Evolutionary conservation across 2,329 filamentous ascomycete species (phyloP).

Genomic region (Stromatinia cepivora): DNA sequence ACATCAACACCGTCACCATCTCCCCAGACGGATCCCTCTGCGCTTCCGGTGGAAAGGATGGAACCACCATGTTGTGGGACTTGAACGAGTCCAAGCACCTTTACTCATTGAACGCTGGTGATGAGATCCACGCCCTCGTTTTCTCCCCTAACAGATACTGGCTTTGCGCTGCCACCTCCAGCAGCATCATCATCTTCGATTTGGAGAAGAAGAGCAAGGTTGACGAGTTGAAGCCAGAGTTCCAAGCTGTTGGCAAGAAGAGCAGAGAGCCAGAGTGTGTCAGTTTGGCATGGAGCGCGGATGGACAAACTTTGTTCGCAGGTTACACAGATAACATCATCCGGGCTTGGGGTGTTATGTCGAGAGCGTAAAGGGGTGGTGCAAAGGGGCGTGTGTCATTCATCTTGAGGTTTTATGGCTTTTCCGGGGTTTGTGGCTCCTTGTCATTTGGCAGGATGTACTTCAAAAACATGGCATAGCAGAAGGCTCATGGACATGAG

Average conservation of each 20-base stretch:
- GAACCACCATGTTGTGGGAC: constrained; percentile 99
- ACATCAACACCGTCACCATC: constrained; percentile 99
- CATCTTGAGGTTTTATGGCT: constrained; percentile 38
- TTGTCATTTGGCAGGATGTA: constrained; percentile 40
- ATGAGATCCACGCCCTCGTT: constrained; percentile 99
- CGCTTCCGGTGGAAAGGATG: constrained; percentile 98
- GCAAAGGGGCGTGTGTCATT: constrained; percentile 36
- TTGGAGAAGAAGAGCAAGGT: constrained; percentile 99
- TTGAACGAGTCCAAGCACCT: constrained; percentile 99
- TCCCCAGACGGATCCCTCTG: constrained; percentile 98
- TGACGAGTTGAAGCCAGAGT: constrained; percentile 99
- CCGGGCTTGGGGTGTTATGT: constrained; percentile 97
- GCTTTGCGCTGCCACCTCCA: constrained; percentile 97
- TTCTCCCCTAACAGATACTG: constrained; percentile 99
- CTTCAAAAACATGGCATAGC: constrained; percentile 40
- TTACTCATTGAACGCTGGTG: constrained; percentile 98
- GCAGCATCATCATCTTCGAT: constrained; percentile 99
- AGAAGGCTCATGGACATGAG: constrained; percentile 40
- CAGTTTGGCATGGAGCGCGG: constrained; percentile 93
- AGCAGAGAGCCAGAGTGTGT: constrained; percentile 98
- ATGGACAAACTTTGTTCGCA: constrained; percentile 98
- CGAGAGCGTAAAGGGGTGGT: constrained; percentile 66
- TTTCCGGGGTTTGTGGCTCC: constrained; percentile 39
- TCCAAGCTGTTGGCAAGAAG: constrained; percentile 96
- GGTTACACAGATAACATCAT: constrained; percentile 99